Base-by-base conservation (phyloP, 2,329 filamentous ascomycete genomes). In the Tolypocladium capitatum region DNA sequence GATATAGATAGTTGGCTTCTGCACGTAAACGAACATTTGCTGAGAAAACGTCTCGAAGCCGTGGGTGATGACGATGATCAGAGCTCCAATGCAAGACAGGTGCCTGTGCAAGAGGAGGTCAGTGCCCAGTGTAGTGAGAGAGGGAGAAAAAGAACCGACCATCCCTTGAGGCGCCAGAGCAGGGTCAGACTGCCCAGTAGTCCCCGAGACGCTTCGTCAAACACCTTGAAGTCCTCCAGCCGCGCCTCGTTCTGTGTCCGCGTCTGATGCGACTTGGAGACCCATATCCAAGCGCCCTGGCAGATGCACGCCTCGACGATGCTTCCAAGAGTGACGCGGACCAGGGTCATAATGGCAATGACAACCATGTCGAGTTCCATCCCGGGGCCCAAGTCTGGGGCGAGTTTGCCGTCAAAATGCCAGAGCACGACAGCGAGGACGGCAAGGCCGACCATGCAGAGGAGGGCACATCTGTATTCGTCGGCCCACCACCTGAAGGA, bases 231-330 rank as follows among this genome's bases (percentile, higher is more conserved):
- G 49, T 68, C 65, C 27, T 63, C 60, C 5, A 68, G 48, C 11
- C 54, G 57, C 1, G 65, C 65, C n/a, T 58, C 56, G 6, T 58
- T 60, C 2, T 54, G 58, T 2, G 60, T 60, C 13, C 60, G 52
- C 14, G 47, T 42, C 49, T 63, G 61, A n/a, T 62, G 60, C 18
- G 59, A 58, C 27, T 63, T 60, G 4, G 63, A 63, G 0, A 67
- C 61, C 65, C 64, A 68, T 7, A 68, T 63, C 66, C 65, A 68
- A 8, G 65, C 65, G 13, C 57, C 63, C 51, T 68, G 65, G 47
- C 63, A 61, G 42, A 68, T 50, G 41, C 60, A 63, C 0, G 59
- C 57, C 48, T 67, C 64, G 35, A 68, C 57, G 11, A 68, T 60
- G 6, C 52, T 60, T 33, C 58, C 61, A 44, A 69, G 59, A 16